A percentile compares a stretch with the other conserved stretches of the same genome.
Evolutionary conservation across 352 stramenopile genomes (phyloP).

Genomic region (Globisporangium heterothallicum): DNA sequence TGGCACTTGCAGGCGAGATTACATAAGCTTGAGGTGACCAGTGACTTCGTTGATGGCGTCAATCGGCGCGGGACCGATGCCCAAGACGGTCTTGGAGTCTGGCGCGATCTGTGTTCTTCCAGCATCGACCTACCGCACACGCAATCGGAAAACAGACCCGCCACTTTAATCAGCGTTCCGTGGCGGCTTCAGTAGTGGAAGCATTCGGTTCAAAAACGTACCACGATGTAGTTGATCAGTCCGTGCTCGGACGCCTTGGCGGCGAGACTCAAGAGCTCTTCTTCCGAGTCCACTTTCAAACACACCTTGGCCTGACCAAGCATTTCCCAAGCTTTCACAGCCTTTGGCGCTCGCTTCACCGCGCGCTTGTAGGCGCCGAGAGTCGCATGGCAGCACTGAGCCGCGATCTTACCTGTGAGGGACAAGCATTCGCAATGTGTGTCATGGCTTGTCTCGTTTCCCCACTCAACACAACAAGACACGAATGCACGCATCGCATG

Average conservation of each 20-base stretch:
- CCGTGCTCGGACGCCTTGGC: constrained; percentile 52
- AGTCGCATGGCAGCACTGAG: constrained; percentile 88
- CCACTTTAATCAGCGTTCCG: neutral
- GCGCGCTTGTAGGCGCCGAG: constrained; percentile 94
- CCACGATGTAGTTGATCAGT: constrained; percentile 80
- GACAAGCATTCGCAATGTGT: neutral
- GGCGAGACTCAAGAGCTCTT: constrained; percentile 69
- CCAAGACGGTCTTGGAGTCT: constrained; percentile 79
- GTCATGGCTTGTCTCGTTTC: too few species aligned
- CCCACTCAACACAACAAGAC: constrained; percentile 12
- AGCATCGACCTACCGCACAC: constrained; percentile 50
- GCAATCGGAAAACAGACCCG: neutral
- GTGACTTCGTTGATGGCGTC: constrained; percentile 67
- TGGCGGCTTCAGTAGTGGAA: neutral
- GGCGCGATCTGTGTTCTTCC: constrained; percentile 83
- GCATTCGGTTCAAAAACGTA: constrained; percentile 17
- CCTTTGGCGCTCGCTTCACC: constrained; percentile 65
- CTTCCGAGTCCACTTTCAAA: constrained; percentile 81
- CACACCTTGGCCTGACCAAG: constrained; percentile 84
- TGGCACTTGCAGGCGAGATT: constrained; percentile 10
- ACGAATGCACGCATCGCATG: constrained; percentile 38
- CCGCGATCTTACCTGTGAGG: constrained; percentile 70
- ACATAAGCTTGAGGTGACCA: constrained; percentile 85
- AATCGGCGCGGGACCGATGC: constrained; percentile 69
- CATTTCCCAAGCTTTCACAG: constrained; percentile 73